These are phyloP conservation scores for Lachancea sp. DNA, from an alignment of 805 yeast genomes.

Conservation along the genomic window DNA sequence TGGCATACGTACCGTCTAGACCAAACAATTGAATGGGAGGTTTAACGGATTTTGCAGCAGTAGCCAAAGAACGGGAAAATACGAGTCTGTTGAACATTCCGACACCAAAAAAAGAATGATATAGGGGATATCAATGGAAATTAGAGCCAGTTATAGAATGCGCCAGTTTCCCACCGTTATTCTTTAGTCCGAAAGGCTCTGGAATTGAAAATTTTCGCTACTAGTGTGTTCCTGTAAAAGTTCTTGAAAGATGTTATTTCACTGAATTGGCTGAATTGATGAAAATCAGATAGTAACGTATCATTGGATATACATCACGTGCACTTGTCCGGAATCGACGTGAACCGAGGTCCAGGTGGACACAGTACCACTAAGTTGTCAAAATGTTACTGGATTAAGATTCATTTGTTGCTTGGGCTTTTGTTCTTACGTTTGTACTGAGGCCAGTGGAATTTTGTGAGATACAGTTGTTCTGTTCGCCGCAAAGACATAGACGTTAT, in stretches of 20 bases:
- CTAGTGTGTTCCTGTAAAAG: background rate
- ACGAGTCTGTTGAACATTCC: constrained; percentile 52
- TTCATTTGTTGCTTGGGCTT: too few relatives aligned
- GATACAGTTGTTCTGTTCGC: too few relatives aligned
- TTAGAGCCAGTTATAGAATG: background rate
- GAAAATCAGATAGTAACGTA: background rate
- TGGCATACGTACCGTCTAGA: constrained; percentile 93
- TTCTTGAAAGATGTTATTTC: background rate
- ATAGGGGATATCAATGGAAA: background rate
- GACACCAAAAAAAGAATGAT: background rate
- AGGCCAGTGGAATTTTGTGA: too few relatives aligned
- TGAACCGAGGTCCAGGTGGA: too few relatives aligned
- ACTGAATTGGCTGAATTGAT: background rate
- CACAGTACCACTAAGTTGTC: too few relatives aligned
- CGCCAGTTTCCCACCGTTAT: background rate
- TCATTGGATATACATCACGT: constrained; percentile 4
- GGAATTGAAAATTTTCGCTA: background rate
- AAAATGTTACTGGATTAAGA: too few relatives aligned
- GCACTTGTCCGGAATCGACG: background rate
- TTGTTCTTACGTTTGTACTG: too few relatives aligned
- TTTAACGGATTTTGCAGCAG: constrained; percentile 51
- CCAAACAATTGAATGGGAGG: constrained; percentile 95
- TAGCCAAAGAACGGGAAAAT: constrained; percentile 65
- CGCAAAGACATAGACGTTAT: too few relatives aligned
- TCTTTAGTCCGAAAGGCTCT: background rate